Conservation (phyloP, 345 rosid genomes). For the Turritis glabra region DNA sequence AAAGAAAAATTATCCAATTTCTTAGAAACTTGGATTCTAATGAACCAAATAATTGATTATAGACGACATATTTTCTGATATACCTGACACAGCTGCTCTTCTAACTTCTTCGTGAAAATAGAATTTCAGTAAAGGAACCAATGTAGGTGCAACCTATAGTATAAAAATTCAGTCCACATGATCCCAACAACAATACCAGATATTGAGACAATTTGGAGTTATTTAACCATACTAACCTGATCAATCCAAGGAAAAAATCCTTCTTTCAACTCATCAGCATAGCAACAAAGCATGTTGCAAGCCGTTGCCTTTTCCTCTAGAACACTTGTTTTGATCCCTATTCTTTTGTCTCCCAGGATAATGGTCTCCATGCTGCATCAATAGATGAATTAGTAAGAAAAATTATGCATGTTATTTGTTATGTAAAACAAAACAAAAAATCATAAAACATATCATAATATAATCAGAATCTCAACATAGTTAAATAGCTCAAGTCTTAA, state of each 20-base stretch:
- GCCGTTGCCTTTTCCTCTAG: constrained; percentile 99
- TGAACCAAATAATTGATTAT: constrained; percentile 2
- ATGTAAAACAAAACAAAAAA: neutral
- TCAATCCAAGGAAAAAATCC: constrained; percentile 99
- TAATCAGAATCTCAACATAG: neutral
- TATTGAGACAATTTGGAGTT: constrained; percentile 16
- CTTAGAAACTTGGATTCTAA: constrained; percentile 6
- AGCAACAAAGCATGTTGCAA: constrained; percentile 98
- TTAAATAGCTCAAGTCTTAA: neutral
- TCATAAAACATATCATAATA: neutral
- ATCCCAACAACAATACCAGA: neutral
- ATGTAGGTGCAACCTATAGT: constrained; percentile 84
- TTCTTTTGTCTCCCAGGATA: constrained; percentile 97
- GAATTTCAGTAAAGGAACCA: constrained; percentile 96
- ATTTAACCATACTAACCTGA: constrained; percentile 54
- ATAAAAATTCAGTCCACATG: constrained; percentile 18
- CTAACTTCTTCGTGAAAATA: constrained; percentile 99
- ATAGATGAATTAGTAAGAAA: constrained; percentile 30
- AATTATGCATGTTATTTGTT: neutral
- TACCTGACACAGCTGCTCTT: constrained; percentile 99
- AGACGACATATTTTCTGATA: neutral
- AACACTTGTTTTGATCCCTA: constrained; percentile 97
- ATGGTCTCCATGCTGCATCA: constrained; percentile 96
- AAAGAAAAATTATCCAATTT: neutral
- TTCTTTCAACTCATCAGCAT: constrained; percentile 98